Base-by-base conservation (phyloP, 306 rosid species). In the Alnus rubra region DNA sequence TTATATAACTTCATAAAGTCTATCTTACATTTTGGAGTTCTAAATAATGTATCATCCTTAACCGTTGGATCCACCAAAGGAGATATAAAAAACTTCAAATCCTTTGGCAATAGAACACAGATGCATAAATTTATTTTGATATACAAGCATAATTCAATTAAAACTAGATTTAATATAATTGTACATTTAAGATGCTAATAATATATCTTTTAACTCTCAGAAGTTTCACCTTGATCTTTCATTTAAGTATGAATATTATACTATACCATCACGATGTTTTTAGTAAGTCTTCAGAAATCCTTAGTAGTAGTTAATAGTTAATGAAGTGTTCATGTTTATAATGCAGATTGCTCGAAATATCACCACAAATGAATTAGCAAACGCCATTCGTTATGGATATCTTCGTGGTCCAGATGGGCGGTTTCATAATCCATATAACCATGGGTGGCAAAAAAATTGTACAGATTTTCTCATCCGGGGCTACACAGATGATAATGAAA, bases 321-420 rank as follows among this genome's bases (percentile, higher is more conserved):
- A 67, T 69, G 31, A 5, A 64, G 5, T 75, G 60, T 74, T 84
- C 78, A 67, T 83, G 53, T 76, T 64, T 54, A 15, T 81, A 16
- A 77, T 76, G 82, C 92, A 92, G 98, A 87, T 94, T 76, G 95
- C 97, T 78, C 95, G 90, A 74, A 94, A 94, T 85, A 83, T 94
- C 87, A 94, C 98, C 31, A 92, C 97, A 18, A 92, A 92, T 39
- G 98, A 94, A 83, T 9, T 85, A 52, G 95, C 93, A 49, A 94
- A 94, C 73, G 88, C 91, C 7, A 5, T 81, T 75, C 97, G 97
- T 2, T 93, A 95, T 42, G 91, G 88, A 8, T 93, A 93, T 86
- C 98, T 93, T 55, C 94, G 86, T 3, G 93, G 98, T 72, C 88
- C 94, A 49, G 96, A 93, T 82, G 99, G 98, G 80, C 79, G 58